These are phyloP conservation scores for Chaetomium olivaceum DNA, from an alignment of 2,329 filamentous ascomycete genomes.

Conservation along the genomic window DNA sequence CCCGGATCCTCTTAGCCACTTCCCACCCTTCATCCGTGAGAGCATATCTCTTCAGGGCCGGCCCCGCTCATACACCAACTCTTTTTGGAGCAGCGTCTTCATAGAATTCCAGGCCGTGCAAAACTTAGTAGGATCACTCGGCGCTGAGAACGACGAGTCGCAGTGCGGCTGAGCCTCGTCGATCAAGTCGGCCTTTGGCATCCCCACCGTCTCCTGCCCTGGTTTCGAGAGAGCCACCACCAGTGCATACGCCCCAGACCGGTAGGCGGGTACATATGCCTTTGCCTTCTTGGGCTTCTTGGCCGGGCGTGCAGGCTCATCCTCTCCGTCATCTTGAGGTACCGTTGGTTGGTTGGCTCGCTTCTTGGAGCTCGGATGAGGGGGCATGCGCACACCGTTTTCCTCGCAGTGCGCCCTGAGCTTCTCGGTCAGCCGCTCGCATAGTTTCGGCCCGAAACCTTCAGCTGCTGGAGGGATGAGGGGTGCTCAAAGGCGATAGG, in stretches of 20 bases:
- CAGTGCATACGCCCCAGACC: constrained; percentile 75
- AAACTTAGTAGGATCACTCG: constrained; percentile 65
- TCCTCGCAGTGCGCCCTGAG: constrained; percentile 62
- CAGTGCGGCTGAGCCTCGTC: constrained; percentile 69
- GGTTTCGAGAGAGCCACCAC: constrained; percentile 65
- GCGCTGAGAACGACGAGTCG: constrained; percentile 70
- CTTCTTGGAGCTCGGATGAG: constrained; percentile 52
- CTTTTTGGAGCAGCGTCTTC: constrained; percentile 72
- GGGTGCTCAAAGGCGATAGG: constrained; percentile 72
- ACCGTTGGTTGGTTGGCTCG: constrained; percentile 35
- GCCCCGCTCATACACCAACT: constrained; percentile 70
- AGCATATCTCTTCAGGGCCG: constrained; percentile 67
- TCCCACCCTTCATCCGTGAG: constrained; percentile 80
- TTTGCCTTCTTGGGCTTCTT: constrained; percentile 64
- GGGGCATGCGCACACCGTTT: constrained; percentile 68
- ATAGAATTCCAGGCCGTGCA: constrained; percentile 85
- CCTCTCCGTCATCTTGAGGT: constrained; percentile 40
- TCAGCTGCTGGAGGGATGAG: constrained; percentile 69
- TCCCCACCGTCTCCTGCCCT: constrained; percentile 57
- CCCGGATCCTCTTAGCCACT: constrained; percentile 64
- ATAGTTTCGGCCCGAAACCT: constrained; percentile 71
- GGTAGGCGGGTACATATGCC: constrained; percentile 68
- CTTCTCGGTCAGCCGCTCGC: constrained; percentile 65
- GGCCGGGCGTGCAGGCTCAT: constrained; percentile 42
- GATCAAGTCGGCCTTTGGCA: constrained; percentile 70